Conservation (phyloP, 805 yeast genomes). For the Helenozyma rhizophorensis region DNA sequence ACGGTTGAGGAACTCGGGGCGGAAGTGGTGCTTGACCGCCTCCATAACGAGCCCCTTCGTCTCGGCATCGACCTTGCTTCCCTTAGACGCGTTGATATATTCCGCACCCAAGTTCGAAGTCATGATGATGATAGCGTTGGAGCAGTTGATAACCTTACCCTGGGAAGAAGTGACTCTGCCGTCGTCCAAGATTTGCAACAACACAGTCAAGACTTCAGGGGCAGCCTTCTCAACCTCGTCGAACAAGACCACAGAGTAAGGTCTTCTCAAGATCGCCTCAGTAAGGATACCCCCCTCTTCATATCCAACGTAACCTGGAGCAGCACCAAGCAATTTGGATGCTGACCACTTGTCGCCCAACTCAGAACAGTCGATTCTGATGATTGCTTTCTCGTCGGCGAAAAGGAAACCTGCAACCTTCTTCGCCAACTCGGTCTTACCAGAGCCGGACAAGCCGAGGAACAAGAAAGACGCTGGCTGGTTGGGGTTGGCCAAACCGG, state of each 20-base stretch:
- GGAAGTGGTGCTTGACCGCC: constrained; percentile 81
- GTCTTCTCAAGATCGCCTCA: constrained; percentile 84
- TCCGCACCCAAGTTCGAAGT: constrained; percentile 97
- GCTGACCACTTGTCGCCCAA: constrained; percentile 93
- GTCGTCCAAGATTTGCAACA: constrained; percentile 91
- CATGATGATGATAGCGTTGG: constrained; percentile 91
- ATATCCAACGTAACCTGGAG: constrained; percentile 93
- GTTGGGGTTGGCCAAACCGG: constrained; percentile 93
- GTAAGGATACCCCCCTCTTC: constrained; percentile 97
- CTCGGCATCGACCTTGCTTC: constrained; percentile 58
- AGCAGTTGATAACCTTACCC: constrained; percentile 90
- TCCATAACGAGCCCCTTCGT: constrained; percentile 79
- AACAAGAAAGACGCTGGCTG: constrained; percentile 95
- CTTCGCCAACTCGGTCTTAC: constrained; percentile 97
- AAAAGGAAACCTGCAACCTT: constrained; percentile 93
- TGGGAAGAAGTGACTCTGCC: constrained; percentile 93
- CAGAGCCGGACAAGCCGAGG: constrained; percentile 94
- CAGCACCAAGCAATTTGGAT: constrained; percentile 91
- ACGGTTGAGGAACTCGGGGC: constrained; percentile 97
- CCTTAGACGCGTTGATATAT: constrained; percentile 64
- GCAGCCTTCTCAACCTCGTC: constrained; percentile 99
- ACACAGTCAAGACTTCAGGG: constrained; percentile 90
- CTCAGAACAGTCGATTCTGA: constrained; percentile 97
- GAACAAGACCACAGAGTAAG: constrained; percentile 92
- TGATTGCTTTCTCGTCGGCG: constrained; percentile 94